Base-by-base conservation (phyloP, 768 basidiomycete species). In the Russula sp. region DNA sequence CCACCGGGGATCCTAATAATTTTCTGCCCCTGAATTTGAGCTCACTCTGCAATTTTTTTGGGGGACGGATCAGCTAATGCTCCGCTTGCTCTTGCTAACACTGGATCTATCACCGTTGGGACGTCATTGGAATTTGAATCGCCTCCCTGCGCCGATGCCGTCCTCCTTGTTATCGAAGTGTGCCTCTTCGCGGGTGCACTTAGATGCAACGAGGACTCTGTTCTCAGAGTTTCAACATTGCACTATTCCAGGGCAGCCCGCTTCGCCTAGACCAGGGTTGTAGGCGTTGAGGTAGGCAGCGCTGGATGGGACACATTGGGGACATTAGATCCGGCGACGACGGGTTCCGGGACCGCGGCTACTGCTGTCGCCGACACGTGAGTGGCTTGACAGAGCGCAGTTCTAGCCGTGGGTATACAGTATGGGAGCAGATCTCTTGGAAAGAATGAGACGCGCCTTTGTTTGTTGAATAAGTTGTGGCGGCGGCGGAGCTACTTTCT, bases 101-200 rank as follows among this genome's bases (percentile, higher is more conserved):
- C 77, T 39, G 86, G 80, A n/a, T 48, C 78, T 10, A 70, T 85
- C 51, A 71, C 71, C 16, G 73, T 79, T 47, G 88, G 89, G 57
- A 85, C 84, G n/a, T 67, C 73, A 47, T 75, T 92, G 61, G 78
- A 78, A 22, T 88, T 91, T 77, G 73, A 74, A 8, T 85, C 83
- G 0, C 56, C 77, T 29, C n/a, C n/a, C 2, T 29, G 25, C 25
- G 25, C 25, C 25, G 25, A 3, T 22, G 65, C 64, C 29, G 71
- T 67, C 14, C 70, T 16, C 0, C 18, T 46, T 20, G 49, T 74
- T 74, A 68, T 80, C 1, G 49, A 52, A 14, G 35, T 9, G 43
- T 51, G 35, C 11, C 35, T 52, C n/a, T 42, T 22, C 35, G 36
- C 16, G 10, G 59, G 41, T 14, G 35, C 25, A 9, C 25, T 29